Base-by-base conservation (phyloP, 768 basidiomycete species). In the Naganishia vaughanmartiniae region DNA sequence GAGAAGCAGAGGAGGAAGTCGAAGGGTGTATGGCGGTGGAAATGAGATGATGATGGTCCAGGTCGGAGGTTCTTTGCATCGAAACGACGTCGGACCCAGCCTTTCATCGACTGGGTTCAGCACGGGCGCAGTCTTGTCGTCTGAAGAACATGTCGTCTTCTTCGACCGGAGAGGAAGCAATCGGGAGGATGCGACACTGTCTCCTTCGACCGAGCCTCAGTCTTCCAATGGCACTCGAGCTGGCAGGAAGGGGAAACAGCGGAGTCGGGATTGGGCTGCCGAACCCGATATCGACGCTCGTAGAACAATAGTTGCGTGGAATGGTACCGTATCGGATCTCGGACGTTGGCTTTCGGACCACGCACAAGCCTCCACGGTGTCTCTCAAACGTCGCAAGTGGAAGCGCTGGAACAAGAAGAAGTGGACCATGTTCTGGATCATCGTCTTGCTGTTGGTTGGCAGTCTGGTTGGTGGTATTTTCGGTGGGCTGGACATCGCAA, bases 391-490 rank as follows among this genome's bases (percentile, higher is more conserved):
- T 17, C 58, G 68, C 36, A 58, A 33, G 31, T 69, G 68, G 68
- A 69, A 54, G 26, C n/a, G 57, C 0, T 69, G 68, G 68, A 60
- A 51, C 21, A 60, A 46, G 57, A 69, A 60, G 68, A 58, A 21
- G 21, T 69, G 68, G 68, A 19, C 48, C 14, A 26, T 60, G 14
- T 28, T 51, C 30, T 46, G 42, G 28, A 33, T 58, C 0, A 58
- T 69, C 12, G 21, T 54, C 30, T 10, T 51, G 24, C 19, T 68
- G 0, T 11, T 72, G 21, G 42, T 69, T 12, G 57, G 67, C 2
- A 67, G 67, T 6, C 53, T 46, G 21, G 54, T 69, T 10, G 71
- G 71, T 21, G 71, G 71, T 24, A 58, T 72, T 9, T 56, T 72
- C 34, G 71, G 71, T 26, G 71, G 71, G 2, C 42, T 72, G 9